Base-by-base conservation (phyloP, 495 filamentous ascomycete genomes). In the Amorphotheca resinae region DNA sequence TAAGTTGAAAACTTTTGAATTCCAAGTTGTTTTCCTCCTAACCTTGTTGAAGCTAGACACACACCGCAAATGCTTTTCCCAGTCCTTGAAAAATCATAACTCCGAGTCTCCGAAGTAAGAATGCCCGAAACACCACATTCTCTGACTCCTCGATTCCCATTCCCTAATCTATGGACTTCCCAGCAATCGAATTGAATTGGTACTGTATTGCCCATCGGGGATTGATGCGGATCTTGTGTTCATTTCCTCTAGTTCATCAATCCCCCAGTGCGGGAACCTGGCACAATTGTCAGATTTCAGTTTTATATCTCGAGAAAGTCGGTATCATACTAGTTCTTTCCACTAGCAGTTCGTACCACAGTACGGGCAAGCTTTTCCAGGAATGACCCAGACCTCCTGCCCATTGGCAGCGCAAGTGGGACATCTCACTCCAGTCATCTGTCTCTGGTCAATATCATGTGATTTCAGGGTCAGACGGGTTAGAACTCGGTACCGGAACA, bases 301-400 rank as follows among this genome's bases (percentile, higher is more conserved):
- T 5, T 28, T 28, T 28, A 11, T 11, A 28, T 28, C 11, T 28
- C 25, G 5, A 28, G 25, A 5, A 28, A 28, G 5, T 28, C 11
- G 25, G 25, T 28, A 28, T 11, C 25, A 28, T 28, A 28, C 25
- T 11, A 11, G 5, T 5, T 28, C 33, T 36, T 2, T 36, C 16
- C 18, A 8, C 16, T 48, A 54, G 33, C 53, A 56, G 15, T 21
- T 36, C 20, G 66, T 69, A 21, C 64, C 58, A 51, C 68, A 72
- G 38, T 64, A 59, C 9, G 56, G 57, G 40, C 68, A 72, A 15
- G 59, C 51, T 28, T 61, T 53, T 30, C 68, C 67, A 1, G 66
- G 66, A 28, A 69, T 59, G 33, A 72, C 67, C 68, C 68, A 72
- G 32, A 68, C 60, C 28, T 70, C 68, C 21, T 60, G 50, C 26